These are phyloP conservation scores for Rubia tinctorum DNA, from an alignment of 305 asterid species.

Conservation along the genomic window DNA sequence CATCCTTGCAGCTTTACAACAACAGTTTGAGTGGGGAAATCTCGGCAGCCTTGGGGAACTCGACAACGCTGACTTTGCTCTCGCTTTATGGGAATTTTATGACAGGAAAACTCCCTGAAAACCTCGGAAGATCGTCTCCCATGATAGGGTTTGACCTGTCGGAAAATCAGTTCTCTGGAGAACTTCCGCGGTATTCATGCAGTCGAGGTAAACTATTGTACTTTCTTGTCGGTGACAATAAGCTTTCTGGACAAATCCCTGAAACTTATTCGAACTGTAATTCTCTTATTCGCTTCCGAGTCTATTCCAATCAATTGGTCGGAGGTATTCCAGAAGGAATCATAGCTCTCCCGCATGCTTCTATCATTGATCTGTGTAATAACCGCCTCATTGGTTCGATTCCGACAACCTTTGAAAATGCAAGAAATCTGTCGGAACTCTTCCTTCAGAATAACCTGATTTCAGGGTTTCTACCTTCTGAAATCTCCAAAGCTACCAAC, in stretches of 20 bases:
- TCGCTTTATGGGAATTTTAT: constrained; percentile 66
- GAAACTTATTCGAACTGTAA: constrained; percentile 50
- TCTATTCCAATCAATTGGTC: constrained; percentile 48
- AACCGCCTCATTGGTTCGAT: constrained; percentile 59
- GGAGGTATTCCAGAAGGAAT: constrained; percentile 68
- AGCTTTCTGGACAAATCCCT: constrained; percentile 65
- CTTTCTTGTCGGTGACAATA: constrained; percentile 60
- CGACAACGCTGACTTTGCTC: constrained; percentile 52
- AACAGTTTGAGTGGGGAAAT: constrained; percentile 69
- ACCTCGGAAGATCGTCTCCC: constrained; percentile 56
- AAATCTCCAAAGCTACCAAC: constrained; percentile 47
- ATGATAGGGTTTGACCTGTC: constrained; percentile 69
- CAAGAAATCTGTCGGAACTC: constrained; percentile 65
- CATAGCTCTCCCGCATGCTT: constrained; percentile 57
- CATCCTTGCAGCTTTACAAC: constrained; percentile 65
- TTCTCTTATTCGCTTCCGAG: constrained; percentile 68
- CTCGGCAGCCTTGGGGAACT: constrained; percentile 52
- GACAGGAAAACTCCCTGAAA: constrained; percentile 64
- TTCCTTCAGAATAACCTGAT: constrained; percentile 70
- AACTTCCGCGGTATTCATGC: constrained; percentile 62
- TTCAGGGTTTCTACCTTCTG: constrained; percentile 63
- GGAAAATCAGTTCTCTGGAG: constrained; percentile 64
- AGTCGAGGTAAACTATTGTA: constrained; percentile 54
- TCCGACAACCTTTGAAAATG: constrained; percentile 38
- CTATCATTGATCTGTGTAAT: constrained; percentile 57